These are phyloP conservation scores for Durio zibethinus DNA, from an alignment of 345 rosid genomes.

Conservation along the genomic window DNA sequence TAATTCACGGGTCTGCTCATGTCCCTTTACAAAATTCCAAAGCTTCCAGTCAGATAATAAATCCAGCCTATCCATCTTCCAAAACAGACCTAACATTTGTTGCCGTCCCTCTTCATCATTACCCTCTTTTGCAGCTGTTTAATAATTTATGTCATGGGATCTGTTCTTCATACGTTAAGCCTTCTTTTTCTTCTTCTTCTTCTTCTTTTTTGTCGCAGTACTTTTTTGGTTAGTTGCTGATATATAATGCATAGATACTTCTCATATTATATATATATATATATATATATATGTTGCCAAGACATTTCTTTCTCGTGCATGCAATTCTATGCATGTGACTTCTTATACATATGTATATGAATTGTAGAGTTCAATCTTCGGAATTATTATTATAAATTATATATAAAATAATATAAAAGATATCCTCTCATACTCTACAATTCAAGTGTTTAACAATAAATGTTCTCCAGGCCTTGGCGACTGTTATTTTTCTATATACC, in stretches of 20 bases:
- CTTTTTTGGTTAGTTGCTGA: background rate
- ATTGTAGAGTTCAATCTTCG: no score
- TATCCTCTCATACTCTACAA: background rate
- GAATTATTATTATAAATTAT: no score
- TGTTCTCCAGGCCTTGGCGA: no score
- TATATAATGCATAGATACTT: background rate
- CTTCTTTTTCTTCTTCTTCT: background rate
- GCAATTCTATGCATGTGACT: no score
- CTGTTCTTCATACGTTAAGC: background rate
- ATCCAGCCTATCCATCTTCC: background rate
- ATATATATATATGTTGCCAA: no score
- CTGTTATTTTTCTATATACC: background rate
- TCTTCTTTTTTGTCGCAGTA: no score
- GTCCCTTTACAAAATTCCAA: no score
- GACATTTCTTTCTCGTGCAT: background rate
- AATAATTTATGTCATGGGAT: background rate
- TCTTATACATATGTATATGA: no score
- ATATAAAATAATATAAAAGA: no score
- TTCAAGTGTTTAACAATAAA: no score
- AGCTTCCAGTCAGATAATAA: no score
- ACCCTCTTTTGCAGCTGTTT: background rate
- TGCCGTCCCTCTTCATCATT: background rate
- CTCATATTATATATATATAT: no score
- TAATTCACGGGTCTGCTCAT: background rate
- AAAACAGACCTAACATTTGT: background rate